phyloP scores from a whole-genome alignment of 2,329 filamentous ascomycete species.

The Westerdykella aurantiaca region DNA sequence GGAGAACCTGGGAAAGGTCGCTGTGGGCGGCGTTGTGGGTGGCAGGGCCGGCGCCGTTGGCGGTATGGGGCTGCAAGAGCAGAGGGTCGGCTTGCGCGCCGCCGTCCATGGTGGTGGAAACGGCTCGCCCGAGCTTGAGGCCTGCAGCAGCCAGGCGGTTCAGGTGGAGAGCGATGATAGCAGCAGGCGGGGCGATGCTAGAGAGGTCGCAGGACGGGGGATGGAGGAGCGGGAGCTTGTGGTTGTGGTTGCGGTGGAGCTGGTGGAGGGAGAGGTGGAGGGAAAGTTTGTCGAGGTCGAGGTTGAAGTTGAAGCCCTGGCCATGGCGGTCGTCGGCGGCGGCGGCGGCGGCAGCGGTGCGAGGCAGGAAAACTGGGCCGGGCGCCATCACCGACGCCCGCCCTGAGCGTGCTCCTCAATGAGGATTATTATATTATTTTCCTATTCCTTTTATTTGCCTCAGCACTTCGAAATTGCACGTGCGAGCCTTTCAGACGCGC shows the following conservation, averaged over 20 bases:
- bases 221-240: neutral
- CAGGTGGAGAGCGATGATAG: neutral
- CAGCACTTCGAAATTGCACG: no score
- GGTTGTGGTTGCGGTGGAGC: neutral
- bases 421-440: neutral
- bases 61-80: no score
- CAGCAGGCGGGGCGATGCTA: neutral
- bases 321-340: no score
- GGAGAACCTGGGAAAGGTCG: constrained; percentile 63
- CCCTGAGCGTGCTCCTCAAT: neutral
- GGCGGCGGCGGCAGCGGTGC: neutral
- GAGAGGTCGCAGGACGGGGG: neutral
- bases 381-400: neutral
- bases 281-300: neutral
- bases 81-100: constrained; percentile 20
- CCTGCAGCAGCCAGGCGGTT: neutral
- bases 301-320: neutral
- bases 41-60: constrained; percentile 11
- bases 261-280: constrained; percentile 2
- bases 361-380: constrained; percentile 6
- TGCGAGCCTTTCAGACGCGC: no score
- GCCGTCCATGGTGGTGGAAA: constrained; percentile 27
- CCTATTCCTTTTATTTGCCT: no score
- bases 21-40: constrained; percentile 2
- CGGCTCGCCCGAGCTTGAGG: no score